Evolutionary conservation across 345 rosid species (phyloP).

Genomic region (Diplotaxis tenuifolia): DNA sequence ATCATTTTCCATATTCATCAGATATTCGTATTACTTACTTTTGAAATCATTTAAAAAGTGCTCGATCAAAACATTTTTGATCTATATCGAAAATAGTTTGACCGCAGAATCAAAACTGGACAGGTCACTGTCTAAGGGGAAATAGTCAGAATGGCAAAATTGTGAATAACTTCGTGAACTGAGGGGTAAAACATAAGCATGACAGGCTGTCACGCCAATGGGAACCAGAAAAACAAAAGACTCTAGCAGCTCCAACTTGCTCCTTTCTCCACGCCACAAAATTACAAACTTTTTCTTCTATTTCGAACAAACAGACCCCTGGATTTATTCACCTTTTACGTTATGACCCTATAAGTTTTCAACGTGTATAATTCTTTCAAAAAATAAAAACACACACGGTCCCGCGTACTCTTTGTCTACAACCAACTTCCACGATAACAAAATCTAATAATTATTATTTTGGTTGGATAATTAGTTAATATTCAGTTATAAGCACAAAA

Average conservation of each 20-base stretch:
- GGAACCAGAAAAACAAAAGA: constrained; percentile 20
- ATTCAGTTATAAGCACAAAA: background rate
- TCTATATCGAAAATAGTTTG: background rate
- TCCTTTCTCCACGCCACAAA: constrained; percentile 34
- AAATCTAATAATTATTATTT: constrained; percentile 8
- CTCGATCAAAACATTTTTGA: background rate
- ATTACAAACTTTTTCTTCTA: background rate
- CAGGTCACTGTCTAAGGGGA: constrained; percentile 32
- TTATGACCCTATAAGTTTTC: background rate
- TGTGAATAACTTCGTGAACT: constrained; percentile 27
- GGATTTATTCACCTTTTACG: background rate
- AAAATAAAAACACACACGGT: background rate
- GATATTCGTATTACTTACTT: too few species aligned
- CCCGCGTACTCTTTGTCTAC: constrained; percentile 23
- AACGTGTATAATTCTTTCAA: background rate
- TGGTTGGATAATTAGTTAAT: constrained; percentile 23
- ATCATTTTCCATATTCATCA: too few species aligned
- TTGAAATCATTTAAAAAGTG: too few species aligned
- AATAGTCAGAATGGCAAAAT: constrained; percentile 41
- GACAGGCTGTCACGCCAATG: constrained; percentile 82
- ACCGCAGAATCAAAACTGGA: constrained; percentile 6
- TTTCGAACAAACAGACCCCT: constrained; percentile 30
- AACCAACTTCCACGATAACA: constrained; percentile 33
- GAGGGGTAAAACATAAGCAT: constrained; percentile 42
- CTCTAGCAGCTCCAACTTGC: constrained; percentile 39